phyloP scores from a whole-genome alignment of 306 rosid species.

The Quercus engelmannii region DNA sequence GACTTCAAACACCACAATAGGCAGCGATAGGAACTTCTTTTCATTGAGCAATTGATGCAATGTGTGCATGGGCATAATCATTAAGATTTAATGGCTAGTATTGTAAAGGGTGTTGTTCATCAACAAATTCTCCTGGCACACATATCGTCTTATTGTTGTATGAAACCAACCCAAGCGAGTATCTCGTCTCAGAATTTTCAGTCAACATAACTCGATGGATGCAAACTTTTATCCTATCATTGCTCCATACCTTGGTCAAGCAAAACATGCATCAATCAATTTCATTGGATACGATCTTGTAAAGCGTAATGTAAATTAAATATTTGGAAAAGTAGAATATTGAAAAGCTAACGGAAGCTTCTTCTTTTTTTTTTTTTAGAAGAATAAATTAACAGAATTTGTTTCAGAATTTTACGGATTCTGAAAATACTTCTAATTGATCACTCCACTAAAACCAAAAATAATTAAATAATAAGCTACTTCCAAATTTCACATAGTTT shows the following conservation, averaged over 20 bases:
- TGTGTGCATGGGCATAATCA: neutral
- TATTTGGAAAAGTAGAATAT: too few relatives aligned
- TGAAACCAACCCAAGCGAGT: neutral
- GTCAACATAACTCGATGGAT: slow-evolving; percentile 8
- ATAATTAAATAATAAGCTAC: too few relatives aligned
- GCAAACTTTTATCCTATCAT: slow-evolving; percentile 7
- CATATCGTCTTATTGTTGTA: neutral
- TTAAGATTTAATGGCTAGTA: neutral
- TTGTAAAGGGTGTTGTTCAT: slow-evolving; percentile 13
- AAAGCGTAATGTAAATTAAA: too few relatives aligned
- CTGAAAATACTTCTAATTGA: too few relatives aligned
- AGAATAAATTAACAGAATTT: too few relatives aligned
- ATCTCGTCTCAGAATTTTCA: neutral
- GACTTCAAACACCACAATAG: slow-evolving; percentile 11
- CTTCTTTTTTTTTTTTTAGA: too few relatives aligned
- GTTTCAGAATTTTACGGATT: too few relatives aligned
- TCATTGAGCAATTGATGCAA: neutral
- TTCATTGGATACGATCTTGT: too few relatives aligned
- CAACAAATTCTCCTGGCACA: neutral
- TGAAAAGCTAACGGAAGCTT: too few relatives aligned
- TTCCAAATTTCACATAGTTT: too few relatives aligned
- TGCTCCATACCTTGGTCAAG: neutral
- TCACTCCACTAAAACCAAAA: too few relatives aligned
- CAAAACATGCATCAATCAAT: neutral
- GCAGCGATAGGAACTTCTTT: neutral